Evolutionary conservation across 2,329 filamentous ascomycete genomes (phyloP).

Genomic region (Paraconiothyrium sp.): DNA sequence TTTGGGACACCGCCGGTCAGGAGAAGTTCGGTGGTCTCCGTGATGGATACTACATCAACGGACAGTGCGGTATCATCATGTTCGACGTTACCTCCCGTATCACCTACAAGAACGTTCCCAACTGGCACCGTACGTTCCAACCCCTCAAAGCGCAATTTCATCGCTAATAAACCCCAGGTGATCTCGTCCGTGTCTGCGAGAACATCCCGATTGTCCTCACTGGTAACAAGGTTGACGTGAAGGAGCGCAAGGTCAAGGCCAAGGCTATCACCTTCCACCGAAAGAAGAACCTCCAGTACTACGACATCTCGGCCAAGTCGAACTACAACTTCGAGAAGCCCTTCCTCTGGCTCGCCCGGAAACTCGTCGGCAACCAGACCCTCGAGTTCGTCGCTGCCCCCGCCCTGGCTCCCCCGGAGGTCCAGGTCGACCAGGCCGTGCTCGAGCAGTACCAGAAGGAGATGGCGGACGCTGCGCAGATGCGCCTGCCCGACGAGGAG

Average conservation of each 20-base stretch:
- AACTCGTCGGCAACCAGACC: constrained; percentile 92
- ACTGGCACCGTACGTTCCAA: constrained; percentile 93
- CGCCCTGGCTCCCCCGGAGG: constrained; percentile 92
- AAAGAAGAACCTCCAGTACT: constrained; percentile 99
- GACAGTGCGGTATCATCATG: constrained; percentile 99
- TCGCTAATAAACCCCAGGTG: constrained; percentile 67
- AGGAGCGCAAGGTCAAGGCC: constrained; percentile 99
- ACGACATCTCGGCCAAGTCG: constrained; percentile 99
- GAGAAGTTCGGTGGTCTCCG: constrained; percentile 99
- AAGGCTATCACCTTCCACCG: constrained; percentile 99
- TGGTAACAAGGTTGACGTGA: constrained; percentile 99
- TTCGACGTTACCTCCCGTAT: constrained; percentile 99
- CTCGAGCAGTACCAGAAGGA: constrained; percentile 86
- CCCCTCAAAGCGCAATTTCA: neutral
- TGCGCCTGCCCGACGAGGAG: constrained; percentile 94
- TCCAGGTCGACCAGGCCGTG: constrained; percentile 84
- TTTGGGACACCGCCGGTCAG: constrained; percentile 98
- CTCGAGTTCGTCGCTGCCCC: constrained; percentile 96
- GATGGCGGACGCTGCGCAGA: constrained; percentile 80
- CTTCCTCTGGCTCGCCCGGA: constrained; percentile 98
- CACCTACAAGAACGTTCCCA: constrained; percentile 99
- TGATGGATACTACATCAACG: constrained; percentile 99
- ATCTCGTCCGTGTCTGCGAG: constrained; percentile 98
- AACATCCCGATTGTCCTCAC: constrained; percentile 98
- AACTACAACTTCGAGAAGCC: constrained; percentile 99